Base-by-base conservation (phyloP, 495 filamentous ascomycete genomes). In the Pseudomonodictys pantanalensis region DNA sequence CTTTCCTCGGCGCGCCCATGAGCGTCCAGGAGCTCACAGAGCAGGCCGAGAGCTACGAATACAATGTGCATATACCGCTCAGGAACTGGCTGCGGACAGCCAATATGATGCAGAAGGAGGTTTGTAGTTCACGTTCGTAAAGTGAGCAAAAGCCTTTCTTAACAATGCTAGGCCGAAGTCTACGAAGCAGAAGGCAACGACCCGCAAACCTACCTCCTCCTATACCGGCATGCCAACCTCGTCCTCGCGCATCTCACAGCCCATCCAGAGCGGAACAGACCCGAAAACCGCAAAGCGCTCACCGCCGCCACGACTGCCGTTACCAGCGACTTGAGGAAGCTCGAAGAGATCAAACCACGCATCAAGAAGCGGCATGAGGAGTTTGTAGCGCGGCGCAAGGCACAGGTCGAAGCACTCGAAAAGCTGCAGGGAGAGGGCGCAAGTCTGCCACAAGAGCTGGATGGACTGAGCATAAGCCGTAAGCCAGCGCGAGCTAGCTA, bases 111-210 rank as follows among this genome's bases (percentile, higher is more conserved):
- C 74, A 87, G 50, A 86, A 87, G 69, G 87, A 97, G 83, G 92
- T 92, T 28, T 48, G 29, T 54, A n/a, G n/a, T n/a, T n/a, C n/a
- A n/a, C n/a, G n/a, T n/a, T n/a, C n/a, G n/a, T n/a, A n/a, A n/a
- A n/a, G n/a, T n/a, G n/a, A n/a, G n/a, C n/a, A n/a, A n/a, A n/a
- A n/a, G n/a, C n/a, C n/a, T n/a, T n/a, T n/a, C 56, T 56, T 17
- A 62, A 52, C 29, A 35, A 28, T 32, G 25, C 38, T 35, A 91
- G 85, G 87, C 88, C 1, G 76, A 77, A 10, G 89, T 91, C 60
- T 96, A 96, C 71, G 81, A 92, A 67, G 81, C 77, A 18, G 95
- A 98, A 75, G 85, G 87, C 54, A 88, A 95, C 74, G 79, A 90
- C 45, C 82, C 92, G 56, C 88, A 92, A 68, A 86, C 92, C 1